Conservation (phyloP, 2,329 filamentous ascomycete species). For the Colletotrichum sp. region DNA sequence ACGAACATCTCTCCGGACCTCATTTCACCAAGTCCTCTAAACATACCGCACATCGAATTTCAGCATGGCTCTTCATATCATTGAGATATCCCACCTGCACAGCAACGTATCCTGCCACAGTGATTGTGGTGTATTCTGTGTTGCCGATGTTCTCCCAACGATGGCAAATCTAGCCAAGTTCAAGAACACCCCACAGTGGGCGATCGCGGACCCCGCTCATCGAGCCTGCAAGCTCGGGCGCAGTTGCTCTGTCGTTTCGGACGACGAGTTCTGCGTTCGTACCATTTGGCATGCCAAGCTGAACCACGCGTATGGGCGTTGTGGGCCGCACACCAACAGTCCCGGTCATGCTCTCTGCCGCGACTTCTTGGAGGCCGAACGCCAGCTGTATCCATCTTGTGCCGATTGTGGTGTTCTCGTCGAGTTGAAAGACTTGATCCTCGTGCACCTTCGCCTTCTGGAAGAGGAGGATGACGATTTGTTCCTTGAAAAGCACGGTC, state of each 20-base stretch:
- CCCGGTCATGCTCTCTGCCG: neutral
- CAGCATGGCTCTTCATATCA: neutral
- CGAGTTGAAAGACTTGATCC: neutral
- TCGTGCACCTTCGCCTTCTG: neutral
- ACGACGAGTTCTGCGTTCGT: neutral
- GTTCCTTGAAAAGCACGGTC: neutral
- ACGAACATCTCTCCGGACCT: neutral
- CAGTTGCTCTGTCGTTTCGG: neutral
- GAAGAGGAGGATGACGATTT: neutral
- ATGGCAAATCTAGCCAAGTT: neutral
- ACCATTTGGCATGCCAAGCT: neutral
- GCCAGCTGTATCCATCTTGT: neutral
- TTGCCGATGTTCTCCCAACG: neutral
- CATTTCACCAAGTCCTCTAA: neutral
- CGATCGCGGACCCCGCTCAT: neutral
- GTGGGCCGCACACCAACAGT: neutral
- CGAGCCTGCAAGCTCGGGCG: neutral
- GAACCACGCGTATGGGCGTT: neutral
- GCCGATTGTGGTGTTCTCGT: neutral
- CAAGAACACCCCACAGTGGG: neutral
- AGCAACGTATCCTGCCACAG: neutral
- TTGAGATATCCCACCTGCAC: neutral
- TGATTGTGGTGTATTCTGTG: neutral
- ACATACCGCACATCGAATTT: neutral
- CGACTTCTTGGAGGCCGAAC: neutral